Evolutionary conservation across 306 rosid species (phyloP).

Genomic region (Rubus parviflorus): DNA sequence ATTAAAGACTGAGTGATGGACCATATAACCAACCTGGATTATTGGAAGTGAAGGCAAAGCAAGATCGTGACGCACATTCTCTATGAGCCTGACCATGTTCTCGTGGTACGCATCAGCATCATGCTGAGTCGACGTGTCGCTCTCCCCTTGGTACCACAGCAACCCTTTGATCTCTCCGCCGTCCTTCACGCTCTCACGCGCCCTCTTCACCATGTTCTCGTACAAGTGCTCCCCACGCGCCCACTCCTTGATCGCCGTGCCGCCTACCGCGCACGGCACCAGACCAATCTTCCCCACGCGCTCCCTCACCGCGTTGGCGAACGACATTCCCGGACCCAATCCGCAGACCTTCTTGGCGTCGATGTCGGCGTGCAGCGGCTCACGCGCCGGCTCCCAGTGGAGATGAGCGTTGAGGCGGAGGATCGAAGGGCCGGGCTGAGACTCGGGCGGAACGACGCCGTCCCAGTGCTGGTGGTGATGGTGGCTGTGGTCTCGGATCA

Average conservation of each 20-base stretch:
- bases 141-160: constrained; percentile 89
- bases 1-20: too few species aligned
- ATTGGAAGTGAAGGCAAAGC: constrained; percentile 64
- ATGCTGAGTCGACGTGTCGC: constrained; percentile 47
- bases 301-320: constrained; percentile 55
- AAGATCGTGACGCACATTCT: constrained; percentile 63
- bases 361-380: constrained; percentile 79
- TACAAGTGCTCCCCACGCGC: constrained; percentile 81
- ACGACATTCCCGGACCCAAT: constrained; percentile 77
- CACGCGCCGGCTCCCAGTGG: constrained; percentile 68
- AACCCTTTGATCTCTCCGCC: constrained; percentile 56
- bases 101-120: constrained; percentile 59
- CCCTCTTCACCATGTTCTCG: constrained; percentile 68
- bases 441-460: constrained; percentile 63
- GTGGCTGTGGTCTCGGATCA: constrained; percentile 25
- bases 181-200: constrained; percentile 43
- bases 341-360: constrained; percentile 62
- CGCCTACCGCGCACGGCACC: constrained; percentile 90
- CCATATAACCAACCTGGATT: constrained; percentile 51
- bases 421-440: constrained; percentile 49
- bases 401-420: constrained; percentile 56
- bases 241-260: constrained; percentile 85
- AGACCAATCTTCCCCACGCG: constrained; percentile 42
- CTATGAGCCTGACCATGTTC: constrained; percentile 63
- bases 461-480: constrained; percentile 49